These are phyloP conservation scores for Dactylella cylindrospora DNA, from an alignment of 2,329 filamentous ascomycete species.

Conservation along the genomic window DNA sequence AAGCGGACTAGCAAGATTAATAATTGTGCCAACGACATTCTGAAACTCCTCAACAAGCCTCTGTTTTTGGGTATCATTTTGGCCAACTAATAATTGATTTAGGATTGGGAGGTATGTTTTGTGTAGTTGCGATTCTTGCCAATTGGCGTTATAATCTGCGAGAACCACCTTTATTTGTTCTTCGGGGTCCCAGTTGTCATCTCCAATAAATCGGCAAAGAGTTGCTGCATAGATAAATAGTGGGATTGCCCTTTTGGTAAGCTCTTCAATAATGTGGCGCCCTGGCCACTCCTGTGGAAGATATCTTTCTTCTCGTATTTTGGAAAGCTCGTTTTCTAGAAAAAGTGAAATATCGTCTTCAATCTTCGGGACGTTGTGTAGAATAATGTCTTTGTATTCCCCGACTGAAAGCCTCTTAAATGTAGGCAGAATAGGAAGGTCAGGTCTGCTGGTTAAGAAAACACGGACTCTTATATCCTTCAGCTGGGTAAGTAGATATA, in stretches of 20 bases:
- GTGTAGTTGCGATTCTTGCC: slow-evolving; percentile 3
- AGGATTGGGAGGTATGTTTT: slow-evolving; percentile 18
- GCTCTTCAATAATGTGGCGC: slow-evolving; percentile 28
- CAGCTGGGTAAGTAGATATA: slow-evolving; percentile 40
- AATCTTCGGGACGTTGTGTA: slow-evolving; percentile 36
- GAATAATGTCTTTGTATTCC: slow-evolving; percentile 15
- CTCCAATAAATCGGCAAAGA: slow-evolving; percentile 48
- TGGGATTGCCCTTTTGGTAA: slow-evolving; percentile 43
- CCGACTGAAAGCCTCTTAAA: slow-evolving; percentile 37
- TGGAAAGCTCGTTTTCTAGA: slow-evolving; percentile 36
- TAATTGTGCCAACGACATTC: slow-evolving; percentile 20
- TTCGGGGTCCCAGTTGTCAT: neutral
- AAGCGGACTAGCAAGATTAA: slow-evolving; percentile 14
- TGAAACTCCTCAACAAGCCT: neutral
- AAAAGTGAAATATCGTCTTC: slow-evolving; percentile 48
- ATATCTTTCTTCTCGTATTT: slow-evolving; percentile 30
- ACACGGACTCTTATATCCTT: slow-evolving; percentile 34
- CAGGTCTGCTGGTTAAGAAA: slow-evolving; percentile 47
- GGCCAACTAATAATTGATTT: neutral
- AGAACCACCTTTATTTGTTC: slow-evolving; percentile 9
- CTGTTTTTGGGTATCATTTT: neutral
- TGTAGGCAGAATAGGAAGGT: slow-evolving; percentile 42
- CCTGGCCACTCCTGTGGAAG: slow-evolving; percentile 42
- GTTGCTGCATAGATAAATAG: slow-evolving; percentile 50
- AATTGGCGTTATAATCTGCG: neutral